These are phyloP conservation scores for Aureobasidium melanogenum DNA, from an alignment of 2,329 filamentous ascomycete species.

Conservation along the genomic window DNA sequence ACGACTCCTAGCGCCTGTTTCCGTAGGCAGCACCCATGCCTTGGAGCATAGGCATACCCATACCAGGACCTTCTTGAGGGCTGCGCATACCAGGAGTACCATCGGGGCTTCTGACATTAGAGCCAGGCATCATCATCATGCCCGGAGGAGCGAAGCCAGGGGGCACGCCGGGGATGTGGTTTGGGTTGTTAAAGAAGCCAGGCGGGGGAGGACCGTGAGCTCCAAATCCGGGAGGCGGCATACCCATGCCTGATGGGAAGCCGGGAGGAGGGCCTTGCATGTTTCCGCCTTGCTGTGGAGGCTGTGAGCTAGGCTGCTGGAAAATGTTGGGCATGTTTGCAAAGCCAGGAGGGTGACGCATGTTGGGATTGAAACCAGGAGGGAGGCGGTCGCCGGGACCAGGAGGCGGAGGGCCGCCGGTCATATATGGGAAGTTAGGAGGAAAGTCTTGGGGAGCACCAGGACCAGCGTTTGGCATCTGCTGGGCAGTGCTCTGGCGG, in stretches of 20 bases:
- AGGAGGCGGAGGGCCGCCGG: slow-evolving; percentile 5
- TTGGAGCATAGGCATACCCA: slow-evolving; percentile 8
- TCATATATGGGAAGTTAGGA: slow-evolving; percentile 4
- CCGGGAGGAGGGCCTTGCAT: slow-evolving; percentile 4
- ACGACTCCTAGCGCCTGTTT: not conserved
- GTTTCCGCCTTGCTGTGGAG: slow-evolving; percentile 8
- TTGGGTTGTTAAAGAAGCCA: slow-evolving; percentile 9
- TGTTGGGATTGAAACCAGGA: slow-evolving; percentile 23
- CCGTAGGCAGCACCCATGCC: slow-evolving; percentile 2
- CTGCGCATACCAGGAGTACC: slow-evolving; percentile 3
- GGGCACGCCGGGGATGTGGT: slow-evolving; percentile 3
- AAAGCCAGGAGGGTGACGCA: slow-evolving; percentile 26
- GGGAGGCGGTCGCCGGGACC: slow-evolving; percentile 4
- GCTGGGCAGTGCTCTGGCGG: slow-evolving; percentile 15
- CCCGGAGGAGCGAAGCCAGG: slow-evolving; percentile 2
- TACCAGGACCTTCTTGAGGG: not conserved
- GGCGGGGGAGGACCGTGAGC: slow-evolving; percentile 9
- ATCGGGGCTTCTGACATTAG: not conserved
- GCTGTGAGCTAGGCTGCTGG: slow-evolving; percentile 18
- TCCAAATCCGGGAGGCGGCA: not conserved
- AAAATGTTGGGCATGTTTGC: slow-evolving; percentile 23
- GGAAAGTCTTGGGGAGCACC: slow-evolving; percentile 10
- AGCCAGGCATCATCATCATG: slow-evolving; percentile 8
- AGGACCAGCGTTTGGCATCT: slow-evolving; percentile 7
- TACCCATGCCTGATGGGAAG: slow-evolving; percentile 3